Evolutionary conservation across 805 yeast genomes (phyloP).

Genomic region (Spathaspora gorwiae): DNA sequence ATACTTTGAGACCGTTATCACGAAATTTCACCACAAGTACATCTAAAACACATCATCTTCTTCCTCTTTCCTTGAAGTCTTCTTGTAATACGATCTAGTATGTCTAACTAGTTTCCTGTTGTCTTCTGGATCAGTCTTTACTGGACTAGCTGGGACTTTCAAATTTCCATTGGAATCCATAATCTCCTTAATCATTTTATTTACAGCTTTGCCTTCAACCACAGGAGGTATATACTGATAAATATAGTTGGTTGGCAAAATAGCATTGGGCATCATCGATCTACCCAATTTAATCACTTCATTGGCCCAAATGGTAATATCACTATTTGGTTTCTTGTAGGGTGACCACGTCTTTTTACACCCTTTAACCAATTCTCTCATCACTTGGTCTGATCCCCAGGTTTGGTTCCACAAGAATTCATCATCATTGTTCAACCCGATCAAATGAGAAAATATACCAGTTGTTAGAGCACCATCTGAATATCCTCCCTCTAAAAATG

Average conservation of each 20-base stretch:
- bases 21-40: too few species aligned
- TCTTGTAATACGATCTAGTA: slow-evolving; percentile 36
- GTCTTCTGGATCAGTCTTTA: slow-evolving; percentile 24
- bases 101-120: slow-evolving; percentile 28
- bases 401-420: slow-evolving; percentile 49
- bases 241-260: slow-evolving; percentile 33
- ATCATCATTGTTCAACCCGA: slow-evolving; percentile 56
- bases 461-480: slow-evolving; percentile 77
- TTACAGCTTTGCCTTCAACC: slow-evolving; percentile 13
- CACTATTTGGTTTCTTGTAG: slow-evolving; percentile 47
- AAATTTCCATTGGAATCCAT: slow-evolving; percentile 11
- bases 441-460: slow-evolving; percentile 73
- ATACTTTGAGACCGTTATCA: background rate
- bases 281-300: slow-evolving; percentile 61
- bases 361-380: slow-evolving; percentile 63
- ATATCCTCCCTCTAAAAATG: slow-evolving; percentile 82
- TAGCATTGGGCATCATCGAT: slow-evolving; percentile 53
- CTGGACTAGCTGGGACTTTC: slow-evolving; percentile 14
- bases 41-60: background rate
- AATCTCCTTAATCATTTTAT: slow-evolving; percentile 31
- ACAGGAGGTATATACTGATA: slow-evolving; percentile 18
- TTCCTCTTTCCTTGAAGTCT: slow-evolving; percentile 9
- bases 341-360: slow-evolving; percentile 66
- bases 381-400: slow-evolving; percentile 61
- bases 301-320: slow-evolving; percentile 57